A percentile compares a stretch with the other conserved stretches of the same genome.
Conservation (phyloP, 129 eudicot species). For the Solidago caesia region DNA sequence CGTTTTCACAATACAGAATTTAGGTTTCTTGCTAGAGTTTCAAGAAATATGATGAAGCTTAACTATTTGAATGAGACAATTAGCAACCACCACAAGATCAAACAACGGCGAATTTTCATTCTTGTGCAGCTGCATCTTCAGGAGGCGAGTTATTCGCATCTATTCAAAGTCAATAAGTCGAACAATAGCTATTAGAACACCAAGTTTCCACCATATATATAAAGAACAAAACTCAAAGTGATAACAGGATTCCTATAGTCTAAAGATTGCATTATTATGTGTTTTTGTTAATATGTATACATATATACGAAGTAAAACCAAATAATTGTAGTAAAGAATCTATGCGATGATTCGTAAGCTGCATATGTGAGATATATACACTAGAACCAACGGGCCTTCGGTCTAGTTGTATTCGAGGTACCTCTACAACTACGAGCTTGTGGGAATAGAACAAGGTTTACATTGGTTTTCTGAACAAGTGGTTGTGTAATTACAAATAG, state of each 20-base stretch:
- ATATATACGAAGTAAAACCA: background rate
- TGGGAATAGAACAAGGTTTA: too few relatives aligned
- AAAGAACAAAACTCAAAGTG: background rate
- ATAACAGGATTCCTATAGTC: background rate
- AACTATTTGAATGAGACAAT: conserved; percentile 13
- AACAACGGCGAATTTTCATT: background rate
- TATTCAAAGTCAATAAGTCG: background rate
- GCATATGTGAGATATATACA: background rate
- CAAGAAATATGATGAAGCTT: background rate
- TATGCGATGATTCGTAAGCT: background rate
- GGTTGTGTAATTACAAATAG: background rate
- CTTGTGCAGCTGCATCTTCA: conserved; percentile 12
- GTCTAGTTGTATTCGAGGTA: too few relatives aligned
- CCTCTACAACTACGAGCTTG: too few relatives aligned
- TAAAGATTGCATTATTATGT: background rate
- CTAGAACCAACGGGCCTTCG: too few relatives aligned
- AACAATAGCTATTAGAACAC: background rate
- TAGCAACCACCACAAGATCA: background rate
- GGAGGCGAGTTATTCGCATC: background rate
- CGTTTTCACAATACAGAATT: background rate
- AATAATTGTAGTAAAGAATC: background rate
- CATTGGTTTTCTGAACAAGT: too few relatives aligned
- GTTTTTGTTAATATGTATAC: background rate
- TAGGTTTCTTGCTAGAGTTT: conserved; percentile 13
- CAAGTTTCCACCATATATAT: background rate